phyloP scores from a whole-genome alignment of 495 filamentous ascomycete genomes.

The Staphylotrichum longicolle region DNA sequence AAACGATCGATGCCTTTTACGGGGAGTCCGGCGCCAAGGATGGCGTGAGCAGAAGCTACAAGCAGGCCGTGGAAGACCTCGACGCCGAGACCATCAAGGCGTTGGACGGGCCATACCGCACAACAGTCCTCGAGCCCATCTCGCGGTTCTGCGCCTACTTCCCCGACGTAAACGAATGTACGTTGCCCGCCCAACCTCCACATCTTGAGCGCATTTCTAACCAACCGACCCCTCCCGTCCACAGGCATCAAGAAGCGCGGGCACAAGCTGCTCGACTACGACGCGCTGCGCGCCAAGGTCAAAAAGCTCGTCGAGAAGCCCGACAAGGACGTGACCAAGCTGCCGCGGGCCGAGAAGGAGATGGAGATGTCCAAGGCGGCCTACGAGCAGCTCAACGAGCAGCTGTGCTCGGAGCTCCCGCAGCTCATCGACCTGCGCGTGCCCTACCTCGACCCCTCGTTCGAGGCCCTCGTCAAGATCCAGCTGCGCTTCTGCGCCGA shows the following conservation, averaged over 20 bases:
- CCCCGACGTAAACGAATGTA: slow-evolving; percentile 97
- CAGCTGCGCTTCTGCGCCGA: slow-evolving; percentile 97
- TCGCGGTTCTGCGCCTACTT: slow-evolving; percentile 96
- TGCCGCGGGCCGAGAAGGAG: slow-evolving; percentile 91
- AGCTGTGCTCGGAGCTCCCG: slow-evolving; percentile 88
- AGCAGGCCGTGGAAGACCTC: slow-evolving; percentile 94
- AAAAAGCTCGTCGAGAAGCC: slow-evolving; percentile 97
- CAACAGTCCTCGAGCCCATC: slow-evolving; percentile 93
- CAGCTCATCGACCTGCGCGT: slow-evolving; percentile 96
- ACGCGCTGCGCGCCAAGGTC: slow-evolving; percentile 89
- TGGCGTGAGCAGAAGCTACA: slow-evolving; percentile 92
- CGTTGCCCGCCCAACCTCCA: slow-evolving; percentile 24
- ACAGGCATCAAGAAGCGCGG: slow-evolving; percentile 94
- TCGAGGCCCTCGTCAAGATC: slow-evolving; percentile 98
- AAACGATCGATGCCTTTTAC: slow-evolving; percentile 99
- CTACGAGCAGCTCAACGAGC: slow-evolving; percentile 95
- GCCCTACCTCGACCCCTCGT: slow-evolving; percentile 92
- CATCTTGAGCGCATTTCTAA: neutral
- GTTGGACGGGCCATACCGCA: slow-evolving; percentile 92
- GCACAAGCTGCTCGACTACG: slow-evolving; percentile 97
- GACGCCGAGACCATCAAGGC: slow-evolving; percentile 99
- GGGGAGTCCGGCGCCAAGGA: slow-evolving; percentile 92
- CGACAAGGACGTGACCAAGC: slow-evolving; percentile 94
- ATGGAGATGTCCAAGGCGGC: slow-evolving; percentile 86
- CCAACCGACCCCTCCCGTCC: neutral